Evolutionary conservation across 2,329 filamentous ascomycete species (phyloP).

Genomic region (Aspergillus sp.): DNA sequence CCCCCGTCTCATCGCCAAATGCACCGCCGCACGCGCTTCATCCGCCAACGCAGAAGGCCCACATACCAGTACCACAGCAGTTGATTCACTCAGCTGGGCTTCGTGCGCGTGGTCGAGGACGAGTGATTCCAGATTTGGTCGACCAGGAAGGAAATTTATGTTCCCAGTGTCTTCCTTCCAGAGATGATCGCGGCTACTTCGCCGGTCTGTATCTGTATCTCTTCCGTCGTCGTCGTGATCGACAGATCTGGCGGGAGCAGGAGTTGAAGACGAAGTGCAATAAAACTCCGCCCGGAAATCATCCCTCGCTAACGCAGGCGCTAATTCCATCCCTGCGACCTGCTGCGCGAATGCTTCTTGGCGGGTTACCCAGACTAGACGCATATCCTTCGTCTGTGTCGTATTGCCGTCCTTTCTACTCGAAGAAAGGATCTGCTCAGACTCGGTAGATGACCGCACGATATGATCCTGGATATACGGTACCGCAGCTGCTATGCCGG

Average conservation of each 20-base stretch:
- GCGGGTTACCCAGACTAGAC: constrained; percentile 38
- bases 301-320: constrained; percentile 25
- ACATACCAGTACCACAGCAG: constrained; percentile 46
- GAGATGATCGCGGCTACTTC: too few species aligned
- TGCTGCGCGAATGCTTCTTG: constrained; percentile 34
- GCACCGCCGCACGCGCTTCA: constrained; percentile 44
- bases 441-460: constrained; percentile 14
- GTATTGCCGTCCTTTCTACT: not conserved
- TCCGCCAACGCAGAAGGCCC: constrained; percentile 51
- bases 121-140: constrained; percentile 41
- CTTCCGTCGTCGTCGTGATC: not conserved
- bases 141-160: constrained; percentile 21
- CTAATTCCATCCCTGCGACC: constrained; percentile 31
- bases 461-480: constrained; percentile 44
- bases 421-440: not conserved
- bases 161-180: too few species aligned
- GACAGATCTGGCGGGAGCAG: not conserved
- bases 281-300: constrained; percentile 38
- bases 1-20: constrained; percentile 37
- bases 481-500: constrained; percentile 46
- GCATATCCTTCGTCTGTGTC: constrained; percentile 31
- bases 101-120: constrained; percentile 38
- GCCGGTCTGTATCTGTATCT: not conserved
- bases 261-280: constrained; percentile 20
- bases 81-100: constrained; percentile 27